phyloP scores from a whole-genome alignment of 345 rosid species.

The Ceriops tagal region DNA sequence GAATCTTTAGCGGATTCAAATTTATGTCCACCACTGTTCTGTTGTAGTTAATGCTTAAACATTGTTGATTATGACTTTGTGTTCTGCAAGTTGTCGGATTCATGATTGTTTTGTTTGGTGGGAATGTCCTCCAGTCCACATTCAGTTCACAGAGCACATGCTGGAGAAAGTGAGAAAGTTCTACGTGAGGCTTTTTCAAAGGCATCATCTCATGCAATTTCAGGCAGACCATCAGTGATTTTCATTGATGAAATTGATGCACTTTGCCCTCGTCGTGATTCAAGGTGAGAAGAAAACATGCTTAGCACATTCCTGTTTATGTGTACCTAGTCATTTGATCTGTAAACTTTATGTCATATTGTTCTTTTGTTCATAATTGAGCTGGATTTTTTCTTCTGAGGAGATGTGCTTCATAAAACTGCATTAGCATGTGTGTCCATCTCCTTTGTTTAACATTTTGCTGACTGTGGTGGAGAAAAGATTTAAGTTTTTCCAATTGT shows the following conservation, averaged over 20 bases:
- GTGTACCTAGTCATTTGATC: not conserved
- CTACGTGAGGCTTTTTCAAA: conserved; percentile 74
- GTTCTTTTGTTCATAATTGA: not conserved
- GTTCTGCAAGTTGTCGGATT: not conserved
- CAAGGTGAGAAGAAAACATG: conserved; percentile 39
- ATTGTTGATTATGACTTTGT: not conserved
- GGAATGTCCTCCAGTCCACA: conserved; percentile 50
- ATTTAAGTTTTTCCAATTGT: not conserved
- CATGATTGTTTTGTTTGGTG: conserved; percentile 15
- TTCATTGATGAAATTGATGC: conserved; percentile 91
- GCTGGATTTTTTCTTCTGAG: too few species aligned
- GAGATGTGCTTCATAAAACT: too few species aligned
- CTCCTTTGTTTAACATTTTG: not conserved
- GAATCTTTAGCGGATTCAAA: too few species aligned
- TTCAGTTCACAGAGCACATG: conserved; percentile 73
- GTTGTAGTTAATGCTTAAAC: not conserved
- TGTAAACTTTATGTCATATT: not conserved
- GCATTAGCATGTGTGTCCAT: too few species aligned
- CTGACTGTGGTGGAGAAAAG: not conserved
- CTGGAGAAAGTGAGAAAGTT: conserved; percentile 82
- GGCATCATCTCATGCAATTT: conserved; percentile 58
- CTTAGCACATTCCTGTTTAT: not conserved
- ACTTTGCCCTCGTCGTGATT: conserved; percentile 76
- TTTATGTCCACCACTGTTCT: not conserved
- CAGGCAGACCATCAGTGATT: conserved; percentile 70